phyloP scores from a whole-genome alignment of 1,284 basidiomycete genomes.

The Coniophora puteana region DNA sequence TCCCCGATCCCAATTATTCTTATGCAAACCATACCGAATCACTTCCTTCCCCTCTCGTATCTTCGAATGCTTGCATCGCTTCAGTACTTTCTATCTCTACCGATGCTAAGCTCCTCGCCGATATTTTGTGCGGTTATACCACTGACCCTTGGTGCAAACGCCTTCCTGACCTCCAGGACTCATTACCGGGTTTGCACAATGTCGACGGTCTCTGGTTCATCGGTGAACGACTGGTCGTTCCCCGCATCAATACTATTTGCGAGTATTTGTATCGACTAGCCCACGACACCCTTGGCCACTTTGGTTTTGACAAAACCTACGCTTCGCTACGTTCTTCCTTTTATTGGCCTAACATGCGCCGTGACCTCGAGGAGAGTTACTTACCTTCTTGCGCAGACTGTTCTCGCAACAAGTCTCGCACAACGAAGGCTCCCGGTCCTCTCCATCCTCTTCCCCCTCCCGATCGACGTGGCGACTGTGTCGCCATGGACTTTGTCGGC shows the following conservation, averaged over 20 bases:
- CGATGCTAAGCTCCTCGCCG: neutral
- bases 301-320: constrained; percentile 23
- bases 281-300: constrained; percentile 24
- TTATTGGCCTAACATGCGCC: constrained; percentile 15
- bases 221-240: neutral
- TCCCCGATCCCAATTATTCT: no score
- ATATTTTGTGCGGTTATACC: constrained; percentile 25
- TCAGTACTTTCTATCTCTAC: neutral
- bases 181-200: neutral
- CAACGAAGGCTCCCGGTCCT: constrained; percentile 12
- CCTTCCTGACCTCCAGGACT: constrained; percentile 8
- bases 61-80: no score
- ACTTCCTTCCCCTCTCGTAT: no score
- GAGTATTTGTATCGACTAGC: constrained; percentile 22
- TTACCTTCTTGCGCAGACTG: constrained; percentile 8
- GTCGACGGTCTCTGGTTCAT: neutral
- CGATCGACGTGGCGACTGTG: neutral
- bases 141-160: constrained; percentile 24
- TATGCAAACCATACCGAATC: no score
- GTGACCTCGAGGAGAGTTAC: constrained; percentile 1
- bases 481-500: constrained; percentile 3
- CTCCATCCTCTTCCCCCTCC: constrained; percentile 15
- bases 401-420: constrained; percentile 8
- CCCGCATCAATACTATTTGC: constrained; percentile 3
- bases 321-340: constrained; percentile 14